Percentiles rank a stretch among this genome's conserved stretches.
Conservation (phyloP, 1,284 basidiomycete species). For the Ceratobasidium sp. region DNA sequence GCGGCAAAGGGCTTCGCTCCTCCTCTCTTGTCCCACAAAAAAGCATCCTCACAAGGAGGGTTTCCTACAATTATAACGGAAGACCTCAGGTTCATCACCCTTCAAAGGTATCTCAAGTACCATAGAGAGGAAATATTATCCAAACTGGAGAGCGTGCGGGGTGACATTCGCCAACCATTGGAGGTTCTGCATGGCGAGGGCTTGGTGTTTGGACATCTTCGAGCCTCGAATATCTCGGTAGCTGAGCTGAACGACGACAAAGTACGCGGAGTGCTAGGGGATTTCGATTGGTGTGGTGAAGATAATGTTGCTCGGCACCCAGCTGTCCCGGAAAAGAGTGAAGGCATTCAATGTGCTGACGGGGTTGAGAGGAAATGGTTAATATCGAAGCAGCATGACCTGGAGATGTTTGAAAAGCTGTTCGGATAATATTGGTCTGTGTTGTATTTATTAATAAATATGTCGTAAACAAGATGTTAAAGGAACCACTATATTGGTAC, state of each 20-base stretch:
- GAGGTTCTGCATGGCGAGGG: background rate
- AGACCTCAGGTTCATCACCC: background rate
- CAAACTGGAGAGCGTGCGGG: background rate
- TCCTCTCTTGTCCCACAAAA: slow-evolving; percentile 19
- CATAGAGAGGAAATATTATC: too few relatives aligned
- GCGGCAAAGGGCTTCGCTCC: slow-evolving; percentile 42
- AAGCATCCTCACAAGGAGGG: slow-evolving; percentile 8
- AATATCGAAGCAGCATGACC: slow-evolving; percentile 12
- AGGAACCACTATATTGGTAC: too few relatives aligned
- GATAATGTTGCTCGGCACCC: slow-evolving; percentile 11
- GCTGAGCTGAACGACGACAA: background rate
- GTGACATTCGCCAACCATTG: slow-evolving; percentile 11
- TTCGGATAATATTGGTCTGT: too few relatives aligned
- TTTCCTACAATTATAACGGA: slow-evolving; percentile 23
- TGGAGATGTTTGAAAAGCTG: slow-evolving; percentile 10
- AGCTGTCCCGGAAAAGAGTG: background rate
- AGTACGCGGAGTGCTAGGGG: slow-evolving; percentile 1
- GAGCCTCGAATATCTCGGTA: slow-evolving; percentile 17
- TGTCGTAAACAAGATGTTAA: too few relatives aligned
- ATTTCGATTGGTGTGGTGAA: slow-evolving; percentile 40
- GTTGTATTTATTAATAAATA: too few relatives aligned
- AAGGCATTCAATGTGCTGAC: background rate
- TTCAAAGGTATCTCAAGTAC: too few relatives aligned
- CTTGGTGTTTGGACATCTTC: slow-evolving; percentile 39
- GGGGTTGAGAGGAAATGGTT: background rate